phyloP scores from a whole-genome alignment of 495 filamentous ascomycete species.

The Penicillium coffeae region DNA sequence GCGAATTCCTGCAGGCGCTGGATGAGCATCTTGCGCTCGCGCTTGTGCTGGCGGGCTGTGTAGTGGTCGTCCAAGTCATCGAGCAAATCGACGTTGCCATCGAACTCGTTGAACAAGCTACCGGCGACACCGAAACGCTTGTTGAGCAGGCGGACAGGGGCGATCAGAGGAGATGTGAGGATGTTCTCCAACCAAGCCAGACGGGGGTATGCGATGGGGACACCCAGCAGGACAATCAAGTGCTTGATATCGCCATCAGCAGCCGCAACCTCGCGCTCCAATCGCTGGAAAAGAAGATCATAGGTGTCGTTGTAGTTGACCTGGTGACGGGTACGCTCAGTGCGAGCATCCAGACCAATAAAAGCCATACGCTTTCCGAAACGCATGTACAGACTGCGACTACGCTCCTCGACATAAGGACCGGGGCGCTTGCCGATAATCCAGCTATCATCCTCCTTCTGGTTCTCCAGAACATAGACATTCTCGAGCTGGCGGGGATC shows the following conservation, averaged over 20 bases:
- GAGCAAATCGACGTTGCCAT: constrained; percentile 82
- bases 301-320: constrained; percentile 92
- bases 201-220: constrained; percentile 92
- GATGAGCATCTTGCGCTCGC: constrained; percentile 72
- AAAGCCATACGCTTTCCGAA: constrained; percentile 85
- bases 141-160: constrained; percentile 82
- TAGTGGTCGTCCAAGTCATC: constrained; percentile 97
- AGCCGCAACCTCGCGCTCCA: constrained; percentile 60
- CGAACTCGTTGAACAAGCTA: constrained; percentile 87
- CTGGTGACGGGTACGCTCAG: constrained; percentile 86
- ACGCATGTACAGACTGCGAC: constrained; percentile 73
- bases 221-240: constrained; percentile 79
- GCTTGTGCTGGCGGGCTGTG: constrained; percentile 86
- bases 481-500: constrained; percentile 66
- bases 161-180: constrained; percentile 76
- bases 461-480: constrained; percentile 60
- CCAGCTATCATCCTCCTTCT: constrained; percentile 65
- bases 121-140: constrained; percentile 85
- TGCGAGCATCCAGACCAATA: constrained; percentile 83
- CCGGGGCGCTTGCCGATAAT: constrained; percentile 75
- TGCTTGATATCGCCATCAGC: constrained; percentile 67
- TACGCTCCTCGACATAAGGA: constrained; percentile 74
- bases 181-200: constrained; percentile 93
- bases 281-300: constrained; percentile 68
- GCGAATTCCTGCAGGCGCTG: constrained; percentile 70